These are phyloP conservation scores for Sporobolomyces roseus DNA, from an alignment of 768 basidiomycete genomes.

Conservation along the genomic window DNA sequence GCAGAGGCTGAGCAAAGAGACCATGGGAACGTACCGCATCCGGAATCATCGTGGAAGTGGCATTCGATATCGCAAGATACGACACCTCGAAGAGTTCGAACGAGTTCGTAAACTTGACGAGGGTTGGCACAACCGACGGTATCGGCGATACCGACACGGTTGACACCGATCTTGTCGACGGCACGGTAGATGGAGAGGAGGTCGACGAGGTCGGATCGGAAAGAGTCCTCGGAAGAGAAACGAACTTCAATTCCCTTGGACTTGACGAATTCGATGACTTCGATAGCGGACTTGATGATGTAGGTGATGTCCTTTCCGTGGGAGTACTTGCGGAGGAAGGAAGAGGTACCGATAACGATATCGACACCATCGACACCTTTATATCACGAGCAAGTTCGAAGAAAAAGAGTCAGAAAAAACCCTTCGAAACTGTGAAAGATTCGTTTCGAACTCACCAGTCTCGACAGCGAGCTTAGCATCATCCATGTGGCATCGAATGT, in stretches of 20 bases:
- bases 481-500: constrained; percentile 99
- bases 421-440: too few relatives aligned
- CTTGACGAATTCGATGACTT: constrained; percentile 99
- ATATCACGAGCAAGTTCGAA: neutral
- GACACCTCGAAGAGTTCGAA: constrained; percentile 90
- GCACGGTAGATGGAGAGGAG: constrained; percentile 97
- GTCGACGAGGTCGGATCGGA: constrained; percentile 99
- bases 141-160: constrained; percentile 97
- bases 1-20: neutral
- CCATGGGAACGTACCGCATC: constrained; percentile 62
- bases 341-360: constrained; percentile 97
- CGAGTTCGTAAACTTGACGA: constrained; percentile 95
- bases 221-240: constrained; percentile 98
- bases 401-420: too few relatives aligned
- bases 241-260: constrained; percentile 99
- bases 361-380: constrained; percentile 96
- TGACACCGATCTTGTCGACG: constrained; percentile 98
- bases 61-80: constrained; percentile 97
- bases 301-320: constrained; percentile 99
- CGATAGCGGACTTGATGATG: constrained; percentile 97
- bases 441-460: constrained; percentile 77
- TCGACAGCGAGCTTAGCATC: constrained; percentile 97
- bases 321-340: constrained; percentile 98
- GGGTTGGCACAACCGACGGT: constrained; percentile 99
- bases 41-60: constrained; percentile 95